These are phyloP conservation scores for Singerocomus rubriflavus DNA, from an alignment of 1,284 basidiomycete genomes.

Conservation along the genomic window DNA sequence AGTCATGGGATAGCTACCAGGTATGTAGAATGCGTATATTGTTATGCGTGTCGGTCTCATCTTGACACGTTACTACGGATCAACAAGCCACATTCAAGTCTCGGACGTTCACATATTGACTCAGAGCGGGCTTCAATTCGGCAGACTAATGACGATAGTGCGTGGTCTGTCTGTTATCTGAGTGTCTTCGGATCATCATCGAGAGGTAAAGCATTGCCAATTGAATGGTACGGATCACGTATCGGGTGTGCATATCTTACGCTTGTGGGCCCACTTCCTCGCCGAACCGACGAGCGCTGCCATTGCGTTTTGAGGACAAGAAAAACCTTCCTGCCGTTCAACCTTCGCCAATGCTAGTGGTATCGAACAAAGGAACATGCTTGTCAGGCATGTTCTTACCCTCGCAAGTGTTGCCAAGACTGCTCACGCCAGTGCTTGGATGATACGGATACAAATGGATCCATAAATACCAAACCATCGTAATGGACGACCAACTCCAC, in stretches of 20 bases:
- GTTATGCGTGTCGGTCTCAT: too few relatives aligned
- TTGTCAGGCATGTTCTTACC: not conserved
- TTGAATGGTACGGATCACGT: slow-evolving; percentile 3
- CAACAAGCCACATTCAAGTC: too few relatives aligned
- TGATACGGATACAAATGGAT: slow-evolving; percentile 1
- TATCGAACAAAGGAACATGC: not conserved
- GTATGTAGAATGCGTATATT: too few relatives aligned
- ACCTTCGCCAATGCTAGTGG: not conserved
- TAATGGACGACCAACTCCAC: not conserved
- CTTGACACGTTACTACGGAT: too few relatives aligned
- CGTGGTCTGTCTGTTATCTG: too few relatives aligned
- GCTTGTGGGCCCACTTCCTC: not conserved
- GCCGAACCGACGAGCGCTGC: not conserved
- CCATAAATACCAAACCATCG: not conserved
- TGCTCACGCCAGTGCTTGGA: not conserved
- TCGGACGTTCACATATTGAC: slow-evolving; percentile 1
- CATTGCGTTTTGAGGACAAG: not conserved
- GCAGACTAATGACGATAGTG: too few relatives aligned
- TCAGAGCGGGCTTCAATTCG: not conserved
- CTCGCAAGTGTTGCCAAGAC: not conserved
- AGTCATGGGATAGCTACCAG: too few relatives aligned
- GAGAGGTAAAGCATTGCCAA: not conserved
- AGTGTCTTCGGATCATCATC: slow-evolving; percentile 4
- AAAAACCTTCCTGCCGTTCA: not conserved
- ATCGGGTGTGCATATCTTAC: not conserved